Conservation (phyloP, 1,284 basidiomycete species). For the Puccinia hordei region DNA sequence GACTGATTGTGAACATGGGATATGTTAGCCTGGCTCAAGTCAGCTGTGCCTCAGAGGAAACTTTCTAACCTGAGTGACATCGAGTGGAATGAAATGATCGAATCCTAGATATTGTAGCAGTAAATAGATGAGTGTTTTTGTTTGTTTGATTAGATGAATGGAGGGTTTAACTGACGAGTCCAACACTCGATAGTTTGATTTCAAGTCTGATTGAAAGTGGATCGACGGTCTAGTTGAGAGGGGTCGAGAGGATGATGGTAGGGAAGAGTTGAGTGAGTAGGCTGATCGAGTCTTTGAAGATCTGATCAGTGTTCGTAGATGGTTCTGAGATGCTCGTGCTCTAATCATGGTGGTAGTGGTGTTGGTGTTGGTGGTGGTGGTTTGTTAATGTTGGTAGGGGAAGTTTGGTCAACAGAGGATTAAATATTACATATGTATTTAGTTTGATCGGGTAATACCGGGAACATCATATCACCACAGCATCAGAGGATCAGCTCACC, state of each 20-base stretch:
- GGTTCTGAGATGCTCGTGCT: background rate
- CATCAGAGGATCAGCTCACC: too few species aligned
- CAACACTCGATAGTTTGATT: background rate
- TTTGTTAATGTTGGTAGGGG: background rate
- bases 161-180: background rate
- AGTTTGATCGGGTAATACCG: too few species aligned
- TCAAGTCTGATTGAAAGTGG: background rate
- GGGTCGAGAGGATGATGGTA: background rate
- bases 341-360: constrained; percentile 17
- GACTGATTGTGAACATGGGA: background rate
- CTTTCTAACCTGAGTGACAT: background rate
- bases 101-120: background rate
- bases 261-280: background rate
- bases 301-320: constrained; percentile 8
- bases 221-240: background rate
- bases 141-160: background rate
- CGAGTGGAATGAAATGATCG: constrained; percentile 29
- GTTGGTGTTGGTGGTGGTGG: background rate
- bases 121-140: background rate
- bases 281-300: background rate
- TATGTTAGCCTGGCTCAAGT: background rate
- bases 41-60: too few species aligned
- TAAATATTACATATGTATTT: too few species aligned
- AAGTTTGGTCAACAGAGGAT: too few species aligned
- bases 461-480: too few species aligned